Conservation (phyloP, 2,329 filamentous ascomycete species). For the Penicillium corylophilum region DNA sequence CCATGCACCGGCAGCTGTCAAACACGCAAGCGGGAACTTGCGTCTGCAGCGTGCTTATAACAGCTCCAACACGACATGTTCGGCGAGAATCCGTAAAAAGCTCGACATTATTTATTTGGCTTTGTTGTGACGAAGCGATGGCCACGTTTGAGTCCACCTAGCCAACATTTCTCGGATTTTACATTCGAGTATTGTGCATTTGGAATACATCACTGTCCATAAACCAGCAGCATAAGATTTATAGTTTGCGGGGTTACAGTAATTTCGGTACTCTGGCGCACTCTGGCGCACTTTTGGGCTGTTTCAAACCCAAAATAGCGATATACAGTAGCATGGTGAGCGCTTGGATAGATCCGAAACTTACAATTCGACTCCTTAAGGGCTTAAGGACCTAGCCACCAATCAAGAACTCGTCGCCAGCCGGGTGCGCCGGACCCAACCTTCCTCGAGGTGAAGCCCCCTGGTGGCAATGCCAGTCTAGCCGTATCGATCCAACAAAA, state of each 20-base stretch:
- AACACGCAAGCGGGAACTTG: conserved; percentile 8
- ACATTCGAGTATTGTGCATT: not conserved
- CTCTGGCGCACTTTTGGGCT: too few relatives aligned
- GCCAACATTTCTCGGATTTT: not conserved
- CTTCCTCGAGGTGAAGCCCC: not conserved
- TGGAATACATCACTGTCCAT: conserved; percentile 7
- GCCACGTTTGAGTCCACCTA: not conserved
- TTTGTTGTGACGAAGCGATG: not conserved
- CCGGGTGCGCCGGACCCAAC: not conserved
- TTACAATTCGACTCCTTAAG: not conserved
- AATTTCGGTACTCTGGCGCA: not conserved
- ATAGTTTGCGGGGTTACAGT: not conserved
- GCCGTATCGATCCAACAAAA: not conserved
- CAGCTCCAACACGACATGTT: not conserved
- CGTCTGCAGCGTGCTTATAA: conserved; percentile 6
- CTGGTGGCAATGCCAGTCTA: not conserved
- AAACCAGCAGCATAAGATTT: not conserved
- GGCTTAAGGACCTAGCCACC: not conserved
- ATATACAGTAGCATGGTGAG: not conserved
- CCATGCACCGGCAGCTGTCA: conserved; percentile 13
- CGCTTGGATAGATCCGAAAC: not conserved
- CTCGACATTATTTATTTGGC: not conserved
- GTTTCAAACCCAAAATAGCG: not conserved
- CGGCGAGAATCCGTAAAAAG: not conserved
- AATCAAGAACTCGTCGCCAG: not conserved